phyloP scores from a whole-genome alignment of 2,329 filamentous ascomycete species.

The Xylaria sp. region DNA sequence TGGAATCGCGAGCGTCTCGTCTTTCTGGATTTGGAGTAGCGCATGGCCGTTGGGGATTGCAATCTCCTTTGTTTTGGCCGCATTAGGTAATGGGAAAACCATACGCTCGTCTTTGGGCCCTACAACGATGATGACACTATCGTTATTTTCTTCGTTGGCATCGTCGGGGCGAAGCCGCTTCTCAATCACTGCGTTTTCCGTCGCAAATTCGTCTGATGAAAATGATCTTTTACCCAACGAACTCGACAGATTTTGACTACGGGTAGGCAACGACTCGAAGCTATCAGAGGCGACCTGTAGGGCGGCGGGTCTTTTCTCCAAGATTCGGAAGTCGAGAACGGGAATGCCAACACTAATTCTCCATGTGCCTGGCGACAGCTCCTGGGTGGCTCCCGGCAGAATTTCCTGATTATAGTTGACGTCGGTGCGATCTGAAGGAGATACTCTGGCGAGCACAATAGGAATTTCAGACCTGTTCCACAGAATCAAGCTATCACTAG shows the following conservation, averaged over 20 bases:
- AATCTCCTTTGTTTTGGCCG: constrained; percentile 59
- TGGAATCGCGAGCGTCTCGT: constrained; percentile 61
- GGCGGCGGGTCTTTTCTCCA: constrained; percentile 63
- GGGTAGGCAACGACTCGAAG: constrained; percentile 44
- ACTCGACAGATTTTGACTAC: constrained; percentile 52
- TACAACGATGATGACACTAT: constrained; percentile 66
- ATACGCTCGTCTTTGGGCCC: constrained; percentile 61
- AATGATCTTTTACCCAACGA: constrained; percentile 64
- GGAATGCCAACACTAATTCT: constrained; percentile 62
- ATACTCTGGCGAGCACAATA: constrained; percentile 60
- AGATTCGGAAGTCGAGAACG: constrained; percentile 67
- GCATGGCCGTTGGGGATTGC: constrained; percentile 59
- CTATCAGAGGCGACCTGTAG: constrained; percentile 50
- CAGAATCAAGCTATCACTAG: constrained; percentile 67
- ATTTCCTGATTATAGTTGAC: constrained; percentile 57
- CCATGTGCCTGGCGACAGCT: constrained; percentile 66
- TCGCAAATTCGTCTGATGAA: constrained; percentile 56
- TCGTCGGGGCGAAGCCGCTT: constrained; percentile 55
- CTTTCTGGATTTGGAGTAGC: constrained; percentile 61
- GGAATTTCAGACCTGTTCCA: constrained; percentile 66
- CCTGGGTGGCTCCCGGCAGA: constrained; percentile 57
- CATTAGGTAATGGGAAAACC: constrained; percentile 62
- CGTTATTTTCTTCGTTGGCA: constrained; percentile 49
- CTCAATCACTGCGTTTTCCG: constrained; percentile 48
- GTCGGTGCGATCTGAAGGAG: constrained; percentile 54